Base-by-base conservation (phyloP, 495 filamentous ascomycete species). In the Penicillium longicatenatum region DNA sequence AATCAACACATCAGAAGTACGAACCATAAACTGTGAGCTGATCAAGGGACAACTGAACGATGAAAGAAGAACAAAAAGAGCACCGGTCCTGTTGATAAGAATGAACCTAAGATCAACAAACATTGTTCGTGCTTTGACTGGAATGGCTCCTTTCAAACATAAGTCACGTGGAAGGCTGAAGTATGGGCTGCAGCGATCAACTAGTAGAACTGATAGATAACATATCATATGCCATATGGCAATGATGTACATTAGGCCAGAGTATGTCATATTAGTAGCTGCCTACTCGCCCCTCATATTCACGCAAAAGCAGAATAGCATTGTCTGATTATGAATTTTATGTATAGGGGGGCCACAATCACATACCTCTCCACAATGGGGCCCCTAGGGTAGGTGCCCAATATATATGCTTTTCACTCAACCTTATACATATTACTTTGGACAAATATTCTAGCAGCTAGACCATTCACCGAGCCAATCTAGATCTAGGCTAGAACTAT, bases 1-100 rank as follows among this genome's bases (percentile, higher is more conserved):
- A 50, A 17, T 41, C 35, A 30, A 54, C 50, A 33, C 35, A 59
- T 55, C 57, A 50, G 37, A 39, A 39, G 16, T 0, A 39, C 16
- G 37, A n/a, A 39, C 14, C 37, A 39, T 4, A 46, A 35, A 39
- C 22, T 21, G 24, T n/a, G 19, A 39, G n/a, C 45, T 44, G 43
- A 46, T 12, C 31, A 24, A 12, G 4, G 8, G 19, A 14, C 4
- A 24, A 24, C 22, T 46, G 26, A 24, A 24, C 7, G 43, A 24
- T 46, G 12, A 16, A 22, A 22, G 5, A 11, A 44, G 3, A 20
- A 44, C 6, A 46, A 24, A 46, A 22, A 46, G 42, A 22, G 26
- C 26, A 45, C 20, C 4, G 9, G 42, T 2, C 14, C 16, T 8
- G 12, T 10, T 35, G 10, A 35, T 35, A 12, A 35, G 37, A 39